These are phyloP conservation scores for Danielozyma ontarioensis DNA, from an alignment of 805 yeast genomes.

Conservation along the genomic window DNA sequence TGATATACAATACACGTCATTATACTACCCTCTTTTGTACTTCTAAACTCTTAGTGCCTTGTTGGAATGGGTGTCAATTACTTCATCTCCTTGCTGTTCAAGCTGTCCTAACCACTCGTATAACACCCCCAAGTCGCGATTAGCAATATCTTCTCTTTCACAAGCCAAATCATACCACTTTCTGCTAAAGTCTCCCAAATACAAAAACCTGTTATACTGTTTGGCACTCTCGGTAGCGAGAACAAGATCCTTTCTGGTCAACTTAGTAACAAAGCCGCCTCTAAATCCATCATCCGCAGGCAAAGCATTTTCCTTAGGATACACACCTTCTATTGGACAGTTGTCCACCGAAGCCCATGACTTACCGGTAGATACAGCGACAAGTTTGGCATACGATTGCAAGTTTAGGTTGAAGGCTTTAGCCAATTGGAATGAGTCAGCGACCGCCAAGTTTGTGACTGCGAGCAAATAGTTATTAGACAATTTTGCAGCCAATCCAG, in stretches of 20 bases:
- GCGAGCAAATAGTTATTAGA: conserved; percentile 52
- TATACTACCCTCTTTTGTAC: no score
- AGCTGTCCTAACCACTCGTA: conserved; percentile 40
- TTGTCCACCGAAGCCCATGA: conserved; percentile 53
- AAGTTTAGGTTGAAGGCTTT: conserved; percentile 43
- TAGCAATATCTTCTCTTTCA: conserved; percentile 34
- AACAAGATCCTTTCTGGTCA: conserved; percentile 40
- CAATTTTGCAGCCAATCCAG: conserved; percentile 51
- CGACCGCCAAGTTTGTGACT: conserved; percentile 48
- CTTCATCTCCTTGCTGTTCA: conserved; percentile 13
- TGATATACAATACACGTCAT: no score
- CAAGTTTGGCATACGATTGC: conserved; percentile 42
- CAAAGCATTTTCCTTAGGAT: conserved; percentile 30
- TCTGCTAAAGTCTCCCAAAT: conserved; percentile 32
- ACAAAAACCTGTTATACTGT: conserved; percentile 29
- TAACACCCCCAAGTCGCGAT: conserved; percentile 37
- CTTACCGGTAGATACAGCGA: conserved; percentile 48
- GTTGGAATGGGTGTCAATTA: neutral
- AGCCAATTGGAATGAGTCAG: conserved; percentile 52
- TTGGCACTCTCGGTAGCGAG: conserved; percentile 37
- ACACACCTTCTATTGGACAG: conserved; percentile 48
- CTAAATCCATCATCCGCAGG: conserved; percentile 43
- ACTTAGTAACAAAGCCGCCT: conserved; percentile 47
- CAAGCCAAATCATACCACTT: conserved; percentile 41
- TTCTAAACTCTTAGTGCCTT: neutral